Percentiles rank a stretch among this genome's conserved stretches.
Evolutionary conservation across 2,329 filamentous ascomycete genomes (phyloP).

Genomic region (Fusarium coffeatum): DNA sequence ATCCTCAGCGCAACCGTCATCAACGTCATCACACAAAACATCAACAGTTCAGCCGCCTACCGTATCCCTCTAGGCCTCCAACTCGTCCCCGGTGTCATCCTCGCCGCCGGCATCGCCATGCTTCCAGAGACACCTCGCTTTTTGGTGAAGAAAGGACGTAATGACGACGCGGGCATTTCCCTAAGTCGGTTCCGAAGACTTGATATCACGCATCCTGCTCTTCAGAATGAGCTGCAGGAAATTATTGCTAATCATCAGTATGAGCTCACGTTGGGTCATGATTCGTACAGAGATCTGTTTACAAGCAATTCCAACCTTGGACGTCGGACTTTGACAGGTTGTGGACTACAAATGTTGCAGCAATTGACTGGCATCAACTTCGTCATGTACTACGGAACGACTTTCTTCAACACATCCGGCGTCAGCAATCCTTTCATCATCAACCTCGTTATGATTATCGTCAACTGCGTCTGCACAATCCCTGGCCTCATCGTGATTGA

Average conservation of each 20-base stretch:
- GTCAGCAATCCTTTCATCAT: constrained; percentile 74
- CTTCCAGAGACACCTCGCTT: constrained; percentile 84
- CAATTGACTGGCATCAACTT: constrained; percentile 82
- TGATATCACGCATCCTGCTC: constrained; percentile 76
- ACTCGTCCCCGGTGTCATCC: constrained; percentile 77
- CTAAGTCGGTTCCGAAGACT: constrained; percentile 78
- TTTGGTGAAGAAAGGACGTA: constrained; percentile 76
- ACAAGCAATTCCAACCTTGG: constrained; percentile 71
- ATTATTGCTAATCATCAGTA: constrained; percentile 80
- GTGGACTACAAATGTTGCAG: constrained; percentile 79
- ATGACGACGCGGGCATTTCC: constrained; percentile 72
- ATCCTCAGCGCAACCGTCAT: constrained; percentile 74
- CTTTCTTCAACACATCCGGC: constrained; percentile 73
- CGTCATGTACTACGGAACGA: constrained; percentile 81
- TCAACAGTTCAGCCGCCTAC: constrained; percentile 71
- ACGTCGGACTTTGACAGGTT: constrained; percentile 78
- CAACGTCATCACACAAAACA: constrained; percentile 73
- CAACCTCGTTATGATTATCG: constrained; percentile 78
- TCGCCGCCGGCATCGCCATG: constrained; percentile 75
- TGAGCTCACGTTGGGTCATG: constrained; percentile 72
- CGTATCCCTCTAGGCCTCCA: constrained; percentile 83
- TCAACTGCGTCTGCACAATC: constrained; percentile 81
- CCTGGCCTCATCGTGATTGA: constrained; percentile 82
- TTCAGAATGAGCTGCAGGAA: constrained; percentile 80
- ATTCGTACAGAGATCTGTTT: constrained; percentile 70